Evolutionary conservation across 2,329 filamentous ascomycete genomes (phyloP), one percentile per base, ranked within the genome.

Genomic region (Talaromyces atroroseus): DNA sequence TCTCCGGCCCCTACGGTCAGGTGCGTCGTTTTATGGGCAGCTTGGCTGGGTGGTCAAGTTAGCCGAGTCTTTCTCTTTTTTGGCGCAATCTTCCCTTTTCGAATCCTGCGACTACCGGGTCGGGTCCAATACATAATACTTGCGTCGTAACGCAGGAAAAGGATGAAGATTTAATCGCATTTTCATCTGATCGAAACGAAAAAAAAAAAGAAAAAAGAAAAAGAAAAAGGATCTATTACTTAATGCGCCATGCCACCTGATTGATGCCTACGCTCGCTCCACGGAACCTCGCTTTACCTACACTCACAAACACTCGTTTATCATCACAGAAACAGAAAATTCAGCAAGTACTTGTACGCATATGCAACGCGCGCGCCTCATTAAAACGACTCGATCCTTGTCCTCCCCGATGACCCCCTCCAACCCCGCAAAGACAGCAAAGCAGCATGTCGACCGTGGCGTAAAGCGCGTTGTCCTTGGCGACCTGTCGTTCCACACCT

Each of bases 401-500:
- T n/a, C 20, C 24, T 44, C 29, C 11, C 14, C 12, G 46, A 73
- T 73, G 71, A 63, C 70, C 45, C 59, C 64, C 26, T 61, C 54
- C 49, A 60, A 65, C 45, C 36, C 62, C 38, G 53, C 65, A 49
- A 50, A 24, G 11, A n/a, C 50, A 10, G 29, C 57, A 46, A 56
- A 59, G 46, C 54, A 50, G 14, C n/a, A 40, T 47, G 63, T 79
- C 10, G 85, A 88, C 63, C 88, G 88, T 57, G 96, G 52, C 34
- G 87, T 96, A 62, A 84, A 90, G 67, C 89, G 90, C 68, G 89
- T 96, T 52, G 86, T 95, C 54, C 79, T 96, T 59, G 92, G 92
- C 4, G 84, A 91, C 65, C 79, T 94, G 32, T 84, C 86, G 65
- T 95, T 96, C 75, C 85, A 86, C 64, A 88, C 92, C 2, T 96